Evolutionary conservation across 441 rosid genomes (phyloP).

Genomic region (Pelargonium cotyledonis): DNA sequence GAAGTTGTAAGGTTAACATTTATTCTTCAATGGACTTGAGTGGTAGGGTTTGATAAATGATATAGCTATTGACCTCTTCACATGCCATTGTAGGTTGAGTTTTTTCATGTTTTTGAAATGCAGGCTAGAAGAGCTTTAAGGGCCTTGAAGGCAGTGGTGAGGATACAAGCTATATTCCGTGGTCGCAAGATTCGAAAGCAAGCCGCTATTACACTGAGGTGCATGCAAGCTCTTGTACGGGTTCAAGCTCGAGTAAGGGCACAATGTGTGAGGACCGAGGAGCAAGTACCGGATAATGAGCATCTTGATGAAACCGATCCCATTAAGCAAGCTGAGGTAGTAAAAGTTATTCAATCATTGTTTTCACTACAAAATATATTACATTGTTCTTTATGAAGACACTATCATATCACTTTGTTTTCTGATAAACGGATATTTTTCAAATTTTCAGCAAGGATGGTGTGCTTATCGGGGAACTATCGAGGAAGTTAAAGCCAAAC

Average conservation of each 20-base stretch:
- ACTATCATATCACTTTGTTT: background rate
- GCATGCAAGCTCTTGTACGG: constrained; percentile 95
- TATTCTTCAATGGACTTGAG: too few species aligned
- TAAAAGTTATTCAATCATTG: background rate
- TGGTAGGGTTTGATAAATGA: too few species aligned
- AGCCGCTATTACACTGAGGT: constrained; percentile 83
- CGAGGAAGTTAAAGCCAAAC: constrained; percentile 56
- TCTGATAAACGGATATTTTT: background rate
- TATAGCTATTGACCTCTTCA: too few species aligned
- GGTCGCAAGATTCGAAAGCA: constrained; percentile 82
- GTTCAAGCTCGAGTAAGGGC: constrained; percentile 78
- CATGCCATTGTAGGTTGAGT: background rate
- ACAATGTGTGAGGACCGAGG: constrained; percentile 32
- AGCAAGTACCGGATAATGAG: constrained; percentile 26
- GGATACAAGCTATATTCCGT: constrained; percentile 86
- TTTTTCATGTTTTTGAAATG: constrained; percentile 3
- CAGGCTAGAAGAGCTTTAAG: constrained; percentile 82
- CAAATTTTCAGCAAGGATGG: constrained; percentile 59
- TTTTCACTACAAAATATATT: background rate
- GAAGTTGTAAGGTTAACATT: too few species aligned
- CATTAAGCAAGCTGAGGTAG: constrained; percentile 70
- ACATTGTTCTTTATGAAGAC: background rate
- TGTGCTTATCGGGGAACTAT: constrained; percentile 56
- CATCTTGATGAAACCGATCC: constrained; percentile 30
- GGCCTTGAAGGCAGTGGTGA: constrained; percentile 83